A percentile compares a stretch with the other conserved stretches of the same genome.
phyloP scores from a whole-genome alignment of 2,329 filamentous ascomycete species.

The Albophoma yamanashiensis region DNA sequence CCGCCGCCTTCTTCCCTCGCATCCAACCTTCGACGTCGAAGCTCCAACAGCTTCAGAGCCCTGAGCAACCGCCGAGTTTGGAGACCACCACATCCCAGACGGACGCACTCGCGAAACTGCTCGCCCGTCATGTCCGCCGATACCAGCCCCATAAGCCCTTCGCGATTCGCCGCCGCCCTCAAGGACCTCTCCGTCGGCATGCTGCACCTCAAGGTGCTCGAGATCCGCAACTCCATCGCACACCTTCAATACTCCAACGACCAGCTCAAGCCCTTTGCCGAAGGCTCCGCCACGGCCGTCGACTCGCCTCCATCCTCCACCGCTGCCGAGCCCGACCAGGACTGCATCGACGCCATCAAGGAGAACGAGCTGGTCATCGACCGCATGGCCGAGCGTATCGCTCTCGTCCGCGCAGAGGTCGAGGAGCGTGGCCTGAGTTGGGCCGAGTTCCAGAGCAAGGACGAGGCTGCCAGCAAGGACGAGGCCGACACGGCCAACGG shows the following conservation, averaged over 20 bases:
- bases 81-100: neutral
- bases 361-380: conserved; percentile 62
- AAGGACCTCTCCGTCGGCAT: conserved; percentile 53
- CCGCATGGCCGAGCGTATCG: conserved; percentile 56
- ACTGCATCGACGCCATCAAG: conserved; percentile 62
- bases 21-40: neutral
- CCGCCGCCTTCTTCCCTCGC: neutral
- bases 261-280: conserved; percentile 59
- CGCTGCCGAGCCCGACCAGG: conserved; percentile 40
- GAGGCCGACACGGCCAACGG: conserved; percentile 8
- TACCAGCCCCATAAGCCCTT: conserved; percentile 47
- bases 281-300: conserved; percentile 28
- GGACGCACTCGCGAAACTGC: neutral
- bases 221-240: conserved; percentile 63
- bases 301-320: conserved; percentile 6
- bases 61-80: neutral
- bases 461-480: conserved; percentile 24
- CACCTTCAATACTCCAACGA: conserved; percentile 67
- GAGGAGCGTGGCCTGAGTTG: conserved; percentile 45
- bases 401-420: conserved; percentile 54
- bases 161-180: conserved; percentile 57
- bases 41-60: neutral
- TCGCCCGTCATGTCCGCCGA: conserved; percentile 46
- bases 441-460: conserved; percentile 42
- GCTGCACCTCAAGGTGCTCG: conserved; percentile 64